Evolutionary conservation across 2,329 filamentous ascomycete species (phyloP).

Genomic region (Boeremia exigua): DNA sequence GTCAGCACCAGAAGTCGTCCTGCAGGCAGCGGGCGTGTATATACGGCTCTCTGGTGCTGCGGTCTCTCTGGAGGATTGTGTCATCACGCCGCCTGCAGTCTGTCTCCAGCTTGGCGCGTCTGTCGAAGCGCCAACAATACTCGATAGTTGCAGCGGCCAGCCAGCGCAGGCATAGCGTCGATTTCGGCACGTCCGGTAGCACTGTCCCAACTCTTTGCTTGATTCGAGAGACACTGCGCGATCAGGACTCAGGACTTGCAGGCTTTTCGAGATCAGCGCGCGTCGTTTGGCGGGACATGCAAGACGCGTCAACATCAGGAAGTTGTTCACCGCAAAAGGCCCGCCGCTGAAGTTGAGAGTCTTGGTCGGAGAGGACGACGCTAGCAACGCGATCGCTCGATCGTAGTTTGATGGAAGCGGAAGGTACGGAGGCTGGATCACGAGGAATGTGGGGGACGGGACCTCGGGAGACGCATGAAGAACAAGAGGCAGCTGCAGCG

Average conservation of each 20-base stretch:
- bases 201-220: neutral
- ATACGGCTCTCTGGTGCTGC: neutral
- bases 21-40: neutral
- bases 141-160: neutral
- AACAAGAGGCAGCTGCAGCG: neutral
- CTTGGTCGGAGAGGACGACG: neutral
- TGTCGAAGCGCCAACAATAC: neutral
- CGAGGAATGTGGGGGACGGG: slow-evolving; percentile 6
- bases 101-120: neutral
- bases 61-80: neutral
- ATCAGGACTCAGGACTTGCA: neutral
- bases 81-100: neutral
- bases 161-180: slow-evolving; percentile 10
- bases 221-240: neutral
- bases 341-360: slow-evolving; percentile 1
- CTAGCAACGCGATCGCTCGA: slow-evolving; percentile 8
- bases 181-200: slow-evolving; percentile 1
- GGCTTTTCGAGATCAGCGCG: slow-evolving; percentile 3
- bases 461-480: neutral
- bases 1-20: too few species aligned
- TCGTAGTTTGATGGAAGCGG: slow-evolving; percentile 1
- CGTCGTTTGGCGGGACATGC: neutral
- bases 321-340: slow-evolving; percentile 10
- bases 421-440: slow-evolving; percentile 1
- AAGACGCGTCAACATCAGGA: slow-evolving; percentile 8